Base-by-base conservation (phyloP, 441 rosid genomes). In the Corymbia citriodora region DNA sequence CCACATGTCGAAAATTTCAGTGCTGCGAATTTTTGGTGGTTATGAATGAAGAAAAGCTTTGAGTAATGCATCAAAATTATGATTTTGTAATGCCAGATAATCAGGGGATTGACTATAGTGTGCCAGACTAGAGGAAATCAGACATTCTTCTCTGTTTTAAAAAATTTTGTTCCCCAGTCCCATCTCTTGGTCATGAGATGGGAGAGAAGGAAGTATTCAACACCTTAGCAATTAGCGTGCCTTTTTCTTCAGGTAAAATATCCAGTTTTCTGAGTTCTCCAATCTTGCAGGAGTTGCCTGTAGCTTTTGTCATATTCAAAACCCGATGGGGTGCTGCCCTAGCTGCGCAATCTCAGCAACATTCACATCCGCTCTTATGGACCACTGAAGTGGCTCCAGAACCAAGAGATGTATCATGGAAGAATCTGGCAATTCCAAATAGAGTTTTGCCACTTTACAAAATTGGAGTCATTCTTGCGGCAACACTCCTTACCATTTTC, bases 371-470 rank as follows among this genome's bases (percentile, higher is more conserved):
- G 45, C 94, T 98, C 85, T 90, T 92, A 87, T 95, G 95, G 96
- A 95, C 95, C 88, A 95, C 98, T 55, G 98, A 96, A 93, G 92
- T 91, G 95, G 98, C 99, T 89, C 99, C 99, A 87, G 97, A 97
- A 92, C 98, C 99, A 82, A 95, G 94, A 91, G 98, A 97, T 92
- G 96, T 96, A 89, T 95, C 96, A 17, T 95, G 99, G 99, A 96
- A 94, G 85, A 96, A 93, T 91, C 94, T 97, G 88, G 92, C 95
- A 88, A 93, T 96, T 92, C 94, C 96, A 31, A 91, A 92, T 89
- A 94, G 92, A 90, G n/a, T 93, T 29, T 91, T 95, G 92, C 97
- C 95, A 10, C 93, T 97, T 89, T 85, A 94, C 95, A 96, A 95
- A 92, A 93, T 95, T 33, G 96, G 95, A 87, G 98, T 95, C 88